Conservation (phyloP, 2,329 filamentous ascomycete genomes). For the Plectosphaerella sp. region DNA sequence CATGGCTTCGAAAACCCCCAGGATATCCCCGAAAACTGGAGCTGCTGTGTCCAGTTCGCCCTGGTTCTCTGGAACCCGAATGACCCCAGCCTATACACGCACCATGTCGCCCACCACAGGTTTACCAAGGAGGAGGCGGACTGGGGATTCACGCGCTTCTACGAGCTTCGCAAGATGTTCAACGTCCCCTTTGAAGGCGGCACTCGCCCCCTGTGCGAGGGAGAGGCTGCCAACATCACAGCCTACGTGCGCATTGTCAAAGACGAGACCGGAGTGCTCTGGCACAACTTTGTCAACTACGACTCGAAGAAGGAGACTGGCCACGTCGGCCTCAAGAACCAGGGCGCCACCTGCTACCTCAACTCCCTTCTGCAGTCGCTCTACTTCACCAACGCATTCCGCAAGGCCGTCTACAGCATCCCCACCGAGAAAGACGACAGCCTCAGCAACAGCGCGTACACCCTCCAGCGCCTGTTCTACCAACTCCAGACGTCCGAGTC, state of each 20-base stretch:
- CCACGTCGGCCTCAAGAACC: constrained; percentile 93
- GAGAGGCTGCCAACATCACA: constrained; percentile 73
- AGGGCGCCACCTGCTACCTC: constrained; percentile 87
- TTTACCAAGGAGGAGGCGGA: constrained; percentile 96
- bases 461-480: constrained; percentile 90
- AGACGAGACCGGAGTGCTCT: constrained; percentile 82
- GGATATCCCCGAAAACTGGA: constrained; percentile 81
- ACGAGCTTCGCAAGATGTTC: constrained; percentile 83
- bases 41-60: constrained; percentile 92
- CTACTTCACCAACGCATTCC: constrained; percentile 88
- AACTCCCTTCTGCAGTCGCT: constrained; percentile 81
- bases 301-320: constrained; percentile 99
- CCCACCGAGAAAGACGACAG: constrained; percentile 83
- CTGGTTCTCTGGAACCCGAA: constrained; percentile 92
- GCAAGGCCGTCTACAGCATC: constrained; percentile 97
- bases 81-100: constrained; percentile 78
- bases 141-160: constrained; percentile 98
- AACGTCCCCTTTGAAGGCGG: constrained; percentile 69
- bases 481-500: constrained; percentile 80
- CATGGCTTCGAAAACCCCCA: constrained; percentile 77
- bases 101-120: constrained; percentile 85
- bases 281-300: constrained; percentile 91
- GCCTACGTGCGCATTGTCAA: constrained; percentile 79
- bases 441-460: constrained; percentile 85
- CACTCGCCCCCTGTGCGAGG: constrained; percentile 68